Conservation (phyloP, 2,329 filamentous ascomycete genomes). For the Dactylella cylindrospora region DNA sequence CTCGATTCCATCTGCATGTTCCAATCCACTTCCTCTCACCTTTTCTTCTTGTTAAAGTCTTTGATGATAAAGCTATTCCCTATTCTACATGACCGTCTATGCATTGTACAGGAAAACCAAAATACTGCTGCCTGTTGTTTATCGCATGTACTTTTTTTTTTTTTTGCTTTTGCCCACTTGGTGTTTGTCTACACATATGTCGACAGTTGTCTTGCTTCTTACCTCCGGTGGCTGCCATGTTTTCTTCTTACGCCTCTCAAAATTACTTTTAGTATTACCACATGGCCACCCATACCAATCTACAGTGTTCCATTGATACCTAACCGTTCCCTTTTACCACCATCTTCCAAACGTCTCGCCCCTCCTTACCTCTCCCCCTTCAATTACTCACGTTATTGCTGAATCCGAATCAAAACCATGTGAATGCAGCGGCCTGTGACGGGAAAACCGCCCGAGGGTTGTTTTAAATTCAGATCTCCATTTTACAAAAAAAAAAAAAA, state of each 20-base stretch:
- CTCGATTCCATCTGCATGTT: conserved; percentile 19
- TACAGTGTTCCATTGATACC: background rate
- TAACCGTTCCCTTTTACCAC: background rate
- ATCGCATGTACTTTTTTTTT: conserved; percentile 2
- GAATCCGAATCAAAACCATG: no score
- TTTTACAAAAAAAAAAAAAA: no score
- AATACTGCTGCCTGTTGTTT: conserved; percentile 19
- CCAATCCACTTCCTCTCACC: conserved; percentile 13
- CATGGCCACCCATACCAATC: no score
- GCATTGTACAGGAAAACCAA: conserved; percentile 14
- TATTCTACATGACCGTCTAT: conserved; percentile 14
- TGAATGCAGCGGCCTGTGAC: no score
- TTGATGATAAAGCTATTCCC: conserved; percentile 4
- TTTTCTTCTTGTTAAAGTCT: conserved; percentile 44
- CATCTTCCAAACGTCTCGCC: background rate
- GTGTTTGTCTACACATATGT: conserved; percentile 7
- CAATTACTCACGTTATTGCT: background rate
- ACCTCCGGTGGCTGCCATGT: conserved; percentile 2
- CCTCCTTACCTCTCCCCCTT: background rate
- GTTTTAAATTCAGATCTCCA: no score
- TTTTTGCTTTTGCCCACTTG: background rate
- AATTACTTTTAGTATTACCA: no score
- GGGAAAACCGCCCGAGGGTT: no score
- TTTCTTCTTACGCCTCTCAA: conserved; percentile 3
- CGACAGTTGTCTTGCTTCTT: background rate